These are phyloP conservation scores for Dentipellis sp. DNA, from an alignment of 768 basidiomycete species.

Conservation along the genomic window DNA sequence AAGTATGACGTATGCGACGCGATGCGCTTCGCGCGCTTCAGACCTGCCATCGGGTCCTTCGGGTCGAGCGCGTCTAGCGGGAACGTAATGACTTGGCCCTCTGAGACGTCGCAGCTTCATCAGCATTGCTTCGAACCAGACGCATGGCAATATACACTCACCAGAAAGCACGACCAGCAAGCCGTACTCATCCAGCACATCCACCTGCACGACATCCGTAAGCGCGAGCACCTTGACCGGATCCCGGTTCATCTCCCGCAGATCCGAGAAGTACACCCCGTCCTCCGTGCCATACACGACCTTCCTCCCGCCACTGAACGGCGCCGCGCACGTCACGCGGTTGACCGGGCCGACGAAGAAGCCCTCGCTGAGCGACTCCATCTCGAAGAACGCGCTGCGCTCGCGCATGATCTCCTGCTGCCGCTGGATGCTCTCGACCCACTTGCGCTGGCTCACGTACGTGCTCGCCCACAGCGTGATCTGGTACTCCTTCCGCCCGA, in stretches of 20 bases:
- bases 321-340: conserved; percentile 88
- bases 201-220: conserved; percentile 88
- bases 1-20: conserved; percentile 97
- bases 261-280: conserved; percentile 90
- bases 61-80: conserved; percentile 89
- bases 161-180: conserved; percentile 98
- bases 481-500: conserved; percentile 88
- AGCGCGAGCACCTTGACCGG: conserved; percentile 87
- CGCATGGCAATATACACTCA: conserved; percentile 21
- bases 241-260: conserved; percentile 65
- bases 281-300: conserved; percentile 98
- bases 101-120: conserved; percentile 29
- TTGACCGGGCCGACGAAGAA: conserved; percentile 74
- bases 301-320: conserved; percentile 75
- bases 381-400: conserved; percentile 81
- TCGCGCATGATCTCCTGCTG: conserved; percentile 83
- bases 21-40: conserved; percentile 92
- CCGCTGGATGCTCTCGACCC: conserved; percentile 86
- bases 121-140: neutral
- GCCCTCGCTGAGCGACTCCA: conserved; percentile 73
- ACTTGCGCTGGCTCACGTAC: conserved; percentile 79
- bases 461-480: conserved; percentile 89
- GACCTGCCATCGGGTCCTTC: conserved; percentile 79
- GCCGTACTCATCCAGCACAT: conserved; percentile 93
- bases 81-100: conserved; percentile 94